Base-by-base conservation (phyloP, 306 rosid species). In the Cucurbita argyrosperma region DNA sequence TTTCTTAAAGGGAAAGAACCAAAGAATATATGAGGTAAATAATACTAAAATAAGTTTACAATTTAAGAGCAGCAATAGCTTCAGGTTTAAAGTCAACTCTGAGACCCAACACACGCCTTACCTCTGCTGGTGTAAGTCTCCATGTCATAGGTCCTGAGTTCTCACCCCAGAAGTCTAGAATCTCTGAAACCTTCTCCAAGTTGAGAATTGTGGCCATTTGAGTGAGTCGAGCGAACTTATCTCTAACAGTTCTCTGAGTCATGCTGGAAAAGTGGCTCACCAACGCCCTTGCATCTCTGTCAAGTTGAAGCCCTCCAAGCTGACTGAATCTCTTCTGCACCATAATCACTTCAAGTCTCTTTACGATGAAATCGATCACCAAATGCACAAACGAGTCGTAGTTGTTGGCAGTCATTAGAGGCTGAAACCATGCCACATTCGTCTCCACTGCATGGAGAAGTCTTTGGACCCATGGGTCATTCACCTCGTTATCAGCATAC, bases 131-230 rank as follows among this genome's bases (percentile, higher is more conserved):
- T 40, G 98, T 94, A 60, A 94, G 84, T 74, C 98, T 90, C 97
- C 98, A 94, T 16, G 98, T 90, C 97, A 90, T 90, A 26, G 98
- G 98, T 40, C 98, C 97, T 6, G 98, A 94, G 82, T 89, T 94
- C 87, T 94, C 97, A 40, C 98, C 98, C 98, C 96, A 94, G 88
- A 90, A 90, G 87, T 94, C 98, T 16, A 90, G 85, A 84, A 94
- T 94, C 85, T 90, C 97, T 23, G 97, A 94, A 10, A 87, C 98
- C 88, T 94, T 94, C 80, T 89, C 98, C 76, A 94, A 88, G 83
- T 94, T 94, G 42, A 94, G 88, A 76, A 94, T 88, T 4, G 97
- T 94, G 16, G 97, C 96, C 98, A 88, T 90, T 80, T 94, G 98
- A 10, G 95, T 94, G 63, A 94, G 92, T 39, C 97, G 96, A 53